phyloP scores from a whole-genome alignment of 2,329 filamentous ascomycete genomes.

The Microdochium trichocladiopsis region DNA sequence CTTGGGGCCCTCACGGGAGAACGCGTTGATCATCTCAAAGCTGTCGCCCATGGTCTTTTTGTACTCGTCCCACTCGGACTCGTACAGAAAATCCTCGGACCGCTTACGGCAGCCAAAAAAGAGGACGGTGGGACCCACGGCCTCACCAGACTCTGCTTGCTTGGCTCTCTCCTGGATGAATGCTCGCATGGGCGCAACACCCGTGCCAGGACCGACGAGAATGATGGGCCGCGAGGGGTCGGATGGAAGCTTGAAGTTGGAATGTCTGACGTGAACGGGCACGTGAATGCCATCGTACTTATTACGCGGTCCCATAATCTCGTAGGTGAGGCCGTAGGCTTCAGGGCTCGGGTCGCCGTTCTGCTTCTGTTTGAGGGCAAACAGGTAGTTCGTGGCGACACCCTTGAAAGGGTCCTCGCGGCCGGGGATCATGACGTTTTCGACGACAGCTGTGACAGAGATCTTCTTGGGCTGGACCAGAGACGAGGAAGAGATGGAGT shows the following conservation, averaged over 20 bases:
- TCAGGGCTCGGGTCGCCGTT: conserved; percentile 78
- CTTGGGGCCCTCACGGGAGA: conserved; percentile 79
- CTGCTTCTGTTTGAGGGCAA: conserved; percentile 95
- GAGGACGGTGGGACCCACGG: conserved; percentile 79
- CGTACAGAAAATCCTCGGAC: conserved; percentile 88
- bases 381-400: conserved; percentile 92
- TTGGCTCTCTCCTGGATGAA: conserved; percentile 92
- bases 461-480: conserved; percentile 91
- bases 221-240: conserved; percentile 92
- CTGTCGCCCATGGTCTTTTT: conserved; percentile 78
- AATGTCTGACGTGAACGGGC: conserved; percentile 92
- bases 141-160: conserved; percentile 70
- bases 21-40: conserved; percentile 86
- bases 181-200: conserved; percentile 90
- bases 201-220: conserved; percentile 93
- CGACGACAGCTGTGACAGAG: conserved; percentile 90
- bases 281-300: conserved; percentile 96
- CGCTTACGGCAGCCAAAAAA: conserved; percentile 93
- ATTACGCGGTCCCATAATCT: conserved; percentile 83
- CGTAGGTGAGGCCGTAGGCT: conserved; percentile 78
- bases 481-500: conserved; percentile 98
- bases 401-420: conserved; percentile 77
- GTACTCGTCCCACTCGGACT: conserved; percentile 85
- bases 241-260: conserved; percentile 97
- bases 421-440: conserved; percentile 71